A percentile compares a stretch with the other conserved stretches of the same genome.
These are phyloP conservation scores for Backusella mclennaniae DNA, from an alignment of 192 early-diverging fungal species.

Conservation along the genomic window DNA sequence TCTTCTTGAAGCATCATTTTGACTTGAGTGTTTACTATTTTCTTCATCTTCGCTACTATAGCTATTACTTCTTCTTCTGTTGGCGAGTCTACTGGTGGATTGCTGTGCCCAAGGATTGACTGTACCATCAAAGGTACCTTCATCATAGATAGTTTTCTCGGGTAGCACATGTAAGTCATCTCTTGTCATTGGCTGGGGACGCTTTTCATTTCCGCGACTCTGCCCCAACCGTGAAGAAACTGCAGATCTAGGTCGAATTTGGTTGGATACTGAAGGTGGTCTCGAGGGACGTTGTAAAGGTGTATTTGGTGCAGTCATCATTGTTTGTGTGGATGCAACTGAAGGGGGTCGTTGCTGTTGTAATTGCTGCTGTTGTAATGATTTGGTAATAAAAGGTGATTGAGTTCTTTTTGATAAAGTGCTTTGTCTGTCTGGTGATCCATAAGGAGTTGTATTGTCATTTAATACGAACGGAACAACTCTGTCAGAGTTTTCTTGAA, in stretches of 20 bases:
- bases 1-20: neutral
- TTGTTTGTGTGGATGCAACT: constrained; percentile 1
- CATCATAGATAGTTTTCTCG: neutral
- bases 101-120: constrained; percentile 7
- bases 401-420: constrained; percentile 1
- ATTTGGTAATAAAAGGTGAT: neutral
- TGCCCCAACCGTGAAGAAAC: constrained; percentile 12
- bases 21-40: neutral
- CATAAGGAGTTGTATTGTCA: neutral
- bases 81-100: neutral
- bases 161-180: constrained; percentile 9
- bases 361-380: neutral
- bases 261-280: neutral
- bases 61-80: neutral
- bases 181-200: constrained; percentile 11
- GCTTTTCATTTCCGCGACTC: constrained; percentile 9
- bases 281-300: neutral
- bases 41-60: neutral
- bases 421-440: neutral
- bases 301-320: constrained; percentile 14
- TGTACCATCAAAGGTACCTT: constrained; percentile 6
- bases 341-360: constrained; percentile 5
- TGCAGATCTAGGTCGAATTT: constrained; percentile 2
- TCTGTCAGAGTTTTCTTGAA: constrained; percentile 10
- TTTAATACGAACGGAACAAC: neutral